phyloP scores from a whole-genome alignment of 805 yeast genomes.

The Teunomyces stri region DNA sequence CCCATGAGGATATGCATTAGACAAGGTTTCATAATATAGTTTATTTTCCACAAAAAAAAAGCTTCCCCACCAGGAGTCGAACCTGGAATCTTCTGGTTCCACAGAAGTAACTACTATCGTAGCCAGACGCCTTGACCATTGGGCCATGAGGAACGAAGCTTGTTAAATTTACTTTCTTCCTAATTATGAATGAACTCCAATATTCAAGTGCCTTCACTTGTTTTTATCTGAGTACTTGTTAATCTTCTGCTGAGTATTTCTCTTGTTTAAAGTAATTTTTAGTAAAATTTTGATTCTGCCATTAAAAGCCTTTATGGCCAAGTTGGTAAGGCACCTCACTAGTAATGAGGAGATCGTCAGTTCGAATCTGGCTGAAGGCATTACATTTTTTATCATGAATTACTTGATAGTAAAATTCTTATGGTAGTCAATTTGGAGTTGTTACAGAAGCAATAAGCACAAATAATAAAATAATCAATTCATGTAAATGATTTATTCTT shows the following conservation, averaged over 20 bases:
- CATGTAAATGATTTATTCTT: background rate
- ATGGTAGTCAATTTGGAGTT: too few relatives aligned
- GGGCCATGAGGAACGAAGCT: conserved; percentile 61
- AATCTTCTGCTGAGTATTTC: too few relatives aligned
- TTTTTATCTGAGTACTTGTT: too few relatives aligned
- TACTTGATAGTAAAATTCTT: too few relatives aligned
- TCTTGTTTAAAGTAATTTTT: too few relatives aligned
- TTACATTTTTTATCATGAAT: conserved; percentile 7
- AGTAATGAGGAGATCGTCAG: conserved; percentile 43
- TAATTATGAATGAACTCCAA: too few relatives aligned
- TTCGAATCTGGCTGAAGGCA: conserved; percentile 36
- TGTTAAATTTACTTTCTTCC: background rate
- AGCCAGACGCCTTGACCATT: conserved; percentile 74
- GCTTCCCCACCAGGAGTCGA: conserved; percentile 51
- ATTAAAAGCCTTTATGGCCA: conserved; percentile 31
- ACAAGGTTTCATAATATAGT: too few relatives aligned
- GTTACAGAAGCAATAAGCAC: too few relatives aligned
- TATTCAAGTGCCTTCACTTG: too few relatives aligned
- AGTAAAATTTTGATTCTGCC: too few relatives aligned
- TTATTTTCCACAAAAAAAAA: conserved; percentile 5
- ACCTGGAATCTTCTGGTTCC: conserved; percentile 50
- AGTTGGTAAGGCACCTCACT: conserved; percentile 43
- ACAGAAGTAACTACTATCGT: conserved; percentile 48
- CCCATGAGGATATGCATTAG: too few relatives aligned
- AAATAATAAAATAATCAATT: too few relatives aligned